A percentile compares a stretch with the other conserved stretches of the same genome.
These are phyloP conservation scores for Tulasnella calospora DNA, from an alignment of 768 basidiomycete species.

Conservation along the genomic window DNA sequence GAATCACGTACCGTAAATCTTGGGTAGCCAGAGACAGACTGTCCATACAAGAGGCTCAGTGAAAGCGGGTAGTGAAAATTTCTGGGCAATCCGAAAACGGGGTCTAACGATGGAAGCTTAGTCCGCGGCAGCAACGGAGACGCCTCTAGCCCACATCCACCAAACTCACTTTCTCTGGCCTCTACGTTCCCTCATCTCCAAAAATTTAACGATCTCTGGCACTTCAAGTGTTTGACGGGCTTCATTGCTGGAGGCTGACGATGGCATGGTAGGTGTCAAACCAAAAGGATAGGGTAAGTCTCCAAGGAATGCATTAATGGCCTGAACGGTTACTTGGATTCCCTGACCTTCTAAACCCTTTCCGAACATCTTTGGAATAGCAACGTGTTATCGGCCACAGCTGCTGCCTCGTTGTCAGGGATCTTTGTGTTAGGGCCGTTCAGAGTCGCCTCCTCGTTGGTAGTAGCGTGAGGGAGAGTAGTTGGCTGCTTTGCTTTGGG, in stretches of 20 bases:
- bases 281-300: not conserved
- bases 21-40: constrained; percentile 2
- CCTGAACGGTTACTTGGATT: not conserved
- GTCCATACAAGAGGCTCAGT: not conserved
- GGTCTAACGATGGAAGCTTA: not conserved
- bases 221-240: not conserved
- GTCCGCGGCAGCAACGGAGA: not conserved
- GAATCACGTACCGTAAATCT: not conserved
- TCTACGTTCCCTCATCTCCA: not conserved
- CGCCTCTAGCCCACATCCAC: not conserved
- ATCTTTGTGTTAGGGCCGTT: not conserved
- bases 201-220: not conserved
- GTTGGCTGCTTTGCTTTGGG: not conserved
- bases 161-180: not conserved
- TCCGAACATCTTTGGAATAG: not conserved
- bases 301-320: not conserved
- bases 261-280: not conserved
- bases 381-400: not conserved
- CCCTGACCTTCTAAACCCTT: not conserved
- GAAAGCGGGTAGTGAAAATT: not conserved
- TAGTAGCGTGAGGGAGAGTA: not conserved
- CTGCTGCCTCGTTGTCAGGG: not conserved
- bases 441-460: not conserved
- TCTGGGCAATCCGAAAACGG: not conserved
- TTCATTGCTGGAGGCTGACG: not conserved